Base-by-base conservation (phyloP, 441 rosid genomes). In the Jatropha multifida region DNA sequence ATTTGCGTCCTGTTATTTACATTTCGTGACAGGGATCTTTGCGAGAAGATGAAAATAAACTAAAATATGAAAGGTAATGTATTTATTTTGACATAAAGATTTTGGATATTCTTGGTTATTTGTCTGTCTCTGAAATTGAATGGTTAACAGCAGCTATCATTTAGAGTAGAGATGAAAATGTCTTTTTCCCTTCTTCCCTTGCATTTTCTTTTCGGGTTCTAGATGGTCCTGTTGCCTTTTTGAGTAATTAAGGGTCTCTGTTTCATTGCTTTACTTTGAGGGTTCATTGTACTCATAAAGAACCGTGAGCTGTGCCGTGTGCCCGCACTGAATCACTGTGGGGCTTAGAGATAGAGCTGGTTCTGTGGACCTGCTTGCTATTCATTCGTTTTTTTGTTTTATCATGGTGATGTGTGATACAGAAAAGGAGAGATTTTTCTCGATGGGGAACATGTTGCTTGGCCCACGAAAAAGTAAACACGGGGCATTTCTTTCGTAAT, bases 281-380 rank as follows among this genome's bases (percentile, higher is more conserved):
- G 65, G 54, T 46, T 13, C 55, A 42, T 26, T 58, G 37, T 8
- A 60, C 2, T n/a, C 11, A 8, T 13, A 9, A 2, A 49, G 62
- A 32, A 62, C 32, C 11, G 60, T 20, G 14, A 59, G 38, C 74
- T 51, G 56, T 15, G 7, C 48, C 10, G 48, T 40, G 52, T 41
- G 17, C 65, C 51, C 62, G 11, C 58, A 44, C 55, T 11, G 54
- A 58, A 56, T 6, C 20, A 23, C 5, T 18, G 54, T 59, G n/a
- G 15, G 32, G 11, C 55, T n/a, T 55, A 61, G 49, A 37, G 13
- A 18, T 44, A 20, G 41, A 20, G 7, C 37, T 37, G 7, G 54
- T 71, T 20, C 15, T 20, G 66, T 71, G 66, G 55, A 5, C 75
- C 60, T 60, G 67, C 42, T 62, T 17, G 17, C 8, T 46, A 17